phyloP scores from a whole-genome alignment of 495 filamentous ascomycete genomes.

The Annulohypoxylon nitens region DNA sequence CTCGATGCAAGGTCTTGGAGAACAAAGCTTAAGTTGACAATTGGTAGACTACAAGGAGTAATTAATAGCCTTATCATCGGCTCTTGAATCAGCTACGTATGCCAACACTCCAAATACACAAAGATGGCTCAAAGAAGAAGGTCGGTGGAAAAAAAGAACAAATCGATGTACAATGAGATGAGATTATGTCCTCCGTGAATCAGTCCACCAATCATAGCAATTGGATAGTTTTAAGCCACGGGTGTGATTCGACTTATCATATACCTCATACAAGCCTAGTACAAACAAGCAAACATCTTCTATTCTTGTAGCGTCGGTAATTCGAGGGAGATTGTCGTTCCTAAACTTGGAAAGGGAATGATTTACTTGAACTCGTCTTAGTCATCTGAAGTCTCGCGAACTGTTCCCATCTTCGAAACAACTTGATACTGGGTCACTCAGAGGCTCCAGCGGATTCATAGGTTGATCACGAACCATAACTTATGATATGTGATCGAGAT shows the following conservation, averaged over 20 bases:
- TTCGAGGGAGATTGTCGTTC: not conserved
- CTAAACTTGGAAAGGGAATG: not conserved
- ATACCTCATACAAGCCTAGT: conserved; percentile 2
- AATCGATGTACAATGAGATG: conserved; percentile 9
- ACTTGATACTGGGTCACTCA: not conserved
- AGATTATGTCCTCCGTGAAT: not conserved
- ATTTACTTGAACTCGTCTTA: not conserved
- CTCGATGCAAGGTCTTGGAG: not conserved
- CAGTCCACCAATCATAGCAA: conserved; percentile 30
- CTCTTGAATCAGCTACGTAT: not conserved
- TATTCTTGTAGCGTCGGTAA: conserved; percentile 8
- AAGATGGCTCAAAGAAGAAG: conserved; percentile 40
- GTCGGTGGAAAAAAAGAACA: conserved; percentile 29
- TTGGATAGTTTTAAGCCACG: not conserved
- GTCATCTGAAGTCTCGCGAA: conserved; percentile 16
- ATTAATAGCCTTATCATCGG: conserved; percentile 22
- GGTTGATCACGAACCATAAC: not conserved
- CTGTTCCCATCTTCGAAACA: conserved; percentile 19
- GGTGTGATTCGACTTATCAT: conserved; percentile 8
- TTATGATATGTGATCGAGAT: not conserved
- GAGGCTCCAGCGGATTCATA: not conserved
- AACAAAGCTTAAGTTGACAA: not conserved
- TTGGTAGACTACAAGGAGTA: conserved; percentile 3
- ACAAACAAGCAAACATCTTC: conserved; percentile 11
- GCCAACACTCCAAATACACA: conserved; percentile 19